A percentile compares a stretch with the other conserved stretches of the same genome.
Conservation (phyloP, 352 stramenopile species). For the Thraustochytrium striatum region DNA sequence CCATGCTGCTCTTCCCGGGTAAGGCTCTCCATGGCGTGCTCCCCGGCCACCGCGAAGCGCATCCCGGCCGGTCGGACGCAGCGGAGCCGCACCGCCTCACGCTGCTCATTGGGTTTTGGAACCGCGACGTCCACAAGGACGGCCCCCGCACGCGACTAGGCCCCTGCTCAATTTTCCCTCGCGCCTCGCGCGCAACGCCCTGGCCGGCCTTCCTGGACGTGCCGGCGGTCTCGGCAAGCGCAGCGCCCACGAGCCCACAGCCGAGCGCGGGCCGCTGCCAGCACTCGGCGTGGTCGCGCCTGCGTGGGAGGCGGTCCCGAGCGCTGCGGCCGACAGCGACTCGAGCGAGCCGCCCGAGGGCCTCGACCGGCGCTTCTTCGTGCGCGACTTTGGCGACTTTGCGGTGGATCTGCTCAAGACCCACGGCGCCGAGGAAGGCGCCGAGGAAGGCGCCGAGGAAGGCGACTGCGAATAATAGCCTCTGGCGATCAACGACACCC, state of each 20-base stretch:
- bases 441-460: too few relatives aligned
- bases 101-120: conserved; percentile 71
- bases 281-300: neutral
- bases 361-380: conserved; percentile 44
- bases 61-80: neutral
- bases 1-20: conserved; percentile 61
- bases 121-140: conserved; percentile 6
- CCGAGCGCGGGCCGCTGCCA: neutral
- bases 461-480: too few relatives aligned
- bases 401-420: neutral
- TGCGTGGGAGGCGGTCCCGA: conserved; percentile 24
- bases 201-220: conserved; percentile 31
- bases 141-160: conserved; percentile 15
- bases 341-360: neutral
- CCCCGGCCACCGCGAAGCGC: conserved; percentile 53
- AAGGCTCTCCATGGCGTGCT: conserved; percentile 66
- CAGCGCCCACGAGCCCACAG: neutral
- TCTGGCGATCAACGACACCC: too few relatives aligned
- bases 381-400: neutral
- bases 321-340: neutral
- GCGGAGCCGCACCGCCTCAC: conserved; percentile 57
- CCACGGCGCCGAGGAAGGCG: too few relatives aligned
- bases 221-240: neutral
- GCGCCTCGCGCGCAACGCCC: neutral
- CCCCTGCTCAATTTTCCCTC: conserved; percentile 36